phyloP scores from a whole-genome alignment of 371 early-diverging fungal genomes.

The Syncephalis plumigaleata region DNA sequence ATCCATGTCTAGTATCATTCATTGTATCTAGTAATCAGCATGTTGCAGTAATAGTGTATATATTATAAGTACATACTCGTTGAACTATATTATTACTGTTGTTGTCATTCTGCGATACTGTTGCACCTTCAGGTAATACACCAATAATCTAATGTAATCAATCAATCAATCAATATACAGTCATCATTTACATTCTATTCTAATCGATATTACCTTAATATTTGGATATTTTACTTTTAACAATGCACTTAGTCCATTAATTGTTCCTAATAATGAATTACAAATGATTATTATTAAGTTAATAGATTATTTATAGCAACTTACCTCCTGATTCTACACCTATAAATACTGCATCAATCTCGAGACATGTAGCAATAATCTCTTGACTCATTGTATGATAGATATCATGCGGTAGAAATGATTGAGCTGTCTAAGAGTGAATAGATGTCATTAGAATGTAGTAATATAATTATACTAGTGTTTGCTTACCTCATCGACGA shows the following conservation, averaged over 20 bases:
- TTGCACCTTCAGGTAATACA: conserved; percentile 40
- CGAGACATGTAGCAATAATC: conserved; percentile 11
- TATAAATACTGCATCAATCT: conserved; percentile 42
- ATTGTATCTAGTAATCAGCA: too few species aligned
- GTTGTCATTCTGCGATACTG: too few species aligned
- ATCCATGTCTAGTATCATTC: conserved; percentile 33
- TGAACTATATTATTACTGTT: too few species aligned
- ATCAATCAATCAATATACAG: conserved; percentile 14
- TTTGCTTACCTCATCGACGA: conserved; percentile 44
- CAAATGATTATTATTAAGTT: neutral
- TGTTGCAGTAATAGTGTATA: too few species aligned
- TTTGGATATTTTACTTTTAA: neutral
- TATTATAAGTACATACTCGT: too few species aligned
- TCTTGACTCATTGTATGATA: conserved; percentile 8
- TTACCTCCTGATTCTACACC: conserved; percentile 52
- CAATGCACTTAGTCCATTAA: neutral
- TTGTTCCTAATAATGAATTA: too few species aligned
- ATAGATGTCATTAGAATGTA: neutral
- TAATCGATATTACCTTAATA: neutral
- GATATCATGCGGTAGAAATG: too few species aligned
- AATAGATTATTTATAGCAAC: neutral
- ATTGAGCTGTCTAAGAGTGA: neutral
- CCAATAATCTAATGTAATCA: conserved; percentile 37
- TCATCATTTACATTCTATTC: conserved; percentile 19
- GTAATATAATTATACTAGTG: neutral